These are phyloP conservation scores for Ocimum tenuiflorum DNA, from an alignment of 257 asterid species.

Conservation along the genomic window DNA sequence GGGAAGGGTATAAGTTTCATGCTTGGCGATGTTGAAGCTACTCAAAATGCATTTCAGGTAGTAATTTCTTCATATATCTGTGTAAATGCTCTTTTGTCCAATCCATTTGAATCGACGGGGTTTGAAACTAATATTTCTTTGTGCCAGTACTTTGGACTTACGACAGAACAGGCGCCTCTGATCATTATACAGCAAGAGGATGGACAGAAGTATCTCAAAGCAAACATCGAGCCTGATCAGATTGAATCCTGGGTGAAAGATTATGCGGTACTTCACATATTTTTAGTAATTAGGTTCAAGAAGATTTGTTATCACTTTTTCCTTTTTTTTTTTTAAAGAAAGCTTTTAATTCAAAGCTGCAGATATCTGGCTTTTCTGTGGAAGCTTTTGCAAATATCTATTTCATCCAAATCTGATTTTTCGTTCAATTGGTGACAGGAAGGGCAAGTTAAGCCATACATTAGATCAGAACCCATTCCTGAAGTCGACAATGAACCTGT, in stretches of 20 bases:
- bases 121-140: constrained; percentile 1
- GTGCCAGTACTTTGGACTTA: constrained; percentile 69
- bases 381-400: not conserved
- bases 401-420: not conserved
- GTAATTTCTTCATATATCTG: not conserved
- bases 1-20: constrained; percentile 61
- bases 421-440: constrained; percentile 36
- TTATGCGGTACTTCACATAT: constrained; percentile 43
- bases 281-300: not conserved
- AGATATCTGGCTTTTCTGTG: not conserved
- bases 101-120: not conserved
- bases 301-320: too few relatives aligned
- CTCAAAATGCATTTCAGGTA: constrained; percentile 64
- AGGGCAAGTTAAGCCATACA: constrained; percentile 50
- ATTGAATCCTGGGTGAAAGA: constrained; percentile 60
- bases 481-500: constrained; percentile 73
- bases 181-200: constrained; percentile 41
- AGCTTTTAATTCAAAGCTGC: not conserved
- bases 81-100: not conserved
- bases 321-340: too few relatives aligned
- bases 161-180: constrained; percentile 54
- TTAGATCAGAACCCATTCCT: constrained; percentile 71
- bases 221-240: constrained; percentile 50
- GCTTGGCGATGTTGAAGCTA: constrained; percentile 57
- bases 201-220: constrained; percentile 47